phyloP scores from a whole-genome alignment of 1,284 basidiomycete genomes.

The Moesziomyces parantarcticus region DNA sequence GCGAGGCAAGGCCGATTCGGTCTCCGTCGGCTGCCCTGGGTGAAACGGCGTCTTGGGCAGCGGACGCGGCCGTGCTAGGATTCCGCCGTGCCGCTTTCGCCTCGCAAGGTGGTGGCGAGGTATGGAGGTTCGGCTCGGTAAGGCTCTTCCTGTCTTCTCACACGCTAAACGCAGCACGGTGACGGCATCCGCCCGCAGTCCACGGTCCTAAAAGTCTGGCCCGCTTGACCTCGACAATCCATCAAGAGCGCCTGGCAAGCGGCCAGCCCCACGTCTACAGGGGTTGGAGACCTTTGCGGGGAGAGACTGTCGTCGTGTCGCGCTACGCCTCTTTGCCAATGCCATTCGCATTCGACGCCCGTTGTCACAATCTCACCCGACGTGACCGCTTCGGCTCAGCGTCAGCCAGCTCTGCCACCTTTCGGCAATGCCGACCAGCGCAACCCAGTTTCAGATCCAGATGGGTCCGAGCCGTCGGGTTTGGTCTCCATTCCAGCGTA shows the following conservation, averaged over 20 bases:
- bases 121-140: neutral
- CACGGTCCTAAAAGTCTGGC: no score
- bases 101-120: neutral
- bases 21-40: neutral
- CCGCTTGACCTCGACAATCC: no score
- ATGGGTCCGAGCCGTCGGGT: no score
- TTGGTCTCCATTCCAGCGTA: no score
- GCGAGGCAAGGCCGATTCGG: neutral
- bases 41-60: neutral
- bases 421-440: neutral
- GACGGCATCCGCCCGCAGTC: neutral
- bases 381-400: neutral
- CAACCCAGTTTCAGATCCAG: neutral
- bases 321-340: no score
- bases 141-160: neutral
- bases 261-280: no score
- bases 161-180: neutral
- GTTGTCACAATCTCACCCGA: no score
- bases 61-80: neutral
- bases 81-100: neutral
- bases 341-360: neutral
- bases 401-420: neutral
- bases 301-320: neutral
- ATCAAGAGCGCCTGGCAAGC: no score
- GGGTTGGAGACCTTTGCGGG: neutral